These are phyloP conservation scores for Rhodotorula sp. DNA, from an alignment of 1,284 basidiomycete species.

Conservation along the genomic window DNA sequence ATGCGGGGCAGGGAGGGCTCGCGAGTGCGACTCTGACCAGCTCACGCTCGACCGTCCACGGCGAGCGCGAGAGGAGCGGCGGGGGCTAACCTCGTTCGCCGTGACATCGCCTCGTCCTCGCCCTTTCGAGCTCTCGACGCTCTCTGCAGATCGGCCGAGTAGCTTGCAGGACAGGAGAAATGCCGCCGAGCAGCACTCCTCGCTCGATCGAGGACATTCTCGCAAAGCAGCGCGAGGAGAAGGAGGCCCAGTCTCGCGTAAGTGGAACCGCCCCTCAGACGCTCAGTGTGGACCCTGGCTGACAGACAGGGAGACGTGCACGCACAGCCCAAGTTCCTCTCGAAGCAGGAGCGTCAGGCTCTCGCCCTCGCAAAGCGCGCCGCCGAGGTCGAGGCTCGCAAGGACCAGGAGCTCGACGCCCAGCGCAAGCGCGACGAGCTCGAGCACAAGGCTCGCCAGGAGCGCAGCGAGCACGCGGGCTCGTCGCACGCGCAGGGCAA, in stretches of 20 bases:
- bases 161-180: neutral
- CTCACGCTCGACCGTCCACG: neutral
- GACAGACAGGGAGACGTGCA: neutral
- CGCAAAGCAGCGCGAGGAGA: constrained; percentile 80
- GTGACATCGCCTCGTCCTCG: neutral
- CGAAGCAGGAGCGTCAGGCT: constrained; percentile 82
- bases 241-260: constrained; percentile 84
- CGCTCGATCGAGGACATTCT: constrained; percentile 75
- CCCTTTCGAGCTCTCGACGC: neutral
- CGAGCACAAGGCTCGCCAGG: constrained; percentile 71
- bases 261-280: constrained; percentile 30
- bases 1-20: constrained; percentile 54
- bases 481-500: neutral
- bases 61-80: neutral
- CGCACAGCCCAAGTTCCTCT: constrained; percentile 78
- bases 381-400: constrained; percentile 69
- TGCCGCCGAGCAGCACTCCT: constrained; percentile 29
- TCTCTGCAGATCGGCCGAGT: neutral
- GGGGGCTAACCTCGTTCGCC: neutral
- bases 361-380: constrained; percentile 80
- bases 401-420: constrained; percentile 62
- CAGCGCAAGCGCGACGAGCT: constrained; percentile 65
- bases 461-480: constrained; percentile 52
- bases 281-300: neutral
- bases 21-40: neutral